These are phyloP conservation scores for Scedosporium minutisporum DNA, from an alignment of 2,329 filamentous ascomycete genomes.

Conservation along the genomic window DNA sequence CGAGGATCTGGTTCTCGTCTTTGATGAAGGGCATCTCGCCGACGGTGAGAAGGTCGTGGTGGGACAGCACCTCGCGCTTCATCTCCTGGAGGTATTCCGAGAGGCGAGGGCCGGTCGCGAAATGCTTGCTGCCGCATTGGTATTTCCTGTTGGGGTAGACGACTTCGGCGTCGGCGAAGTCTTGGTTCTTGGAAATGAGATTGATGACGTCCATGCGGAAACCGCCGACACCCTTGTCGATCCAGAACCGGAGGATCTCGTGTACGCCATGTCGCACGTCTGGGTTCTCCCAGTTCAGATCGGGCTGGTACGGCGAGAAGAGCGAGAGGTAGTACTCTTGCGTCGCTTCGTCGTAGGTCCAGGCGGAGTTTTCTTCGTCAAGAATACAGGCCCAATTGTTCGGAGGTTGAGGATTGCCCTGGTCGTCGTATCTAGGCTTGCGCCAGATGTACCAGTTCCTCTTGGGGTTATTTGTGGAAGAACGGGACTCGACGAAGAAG, in stretches of 20 bases:
- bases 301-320: slow-evolving; percentile 62
- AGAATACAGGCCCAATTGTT: slow-evolving; percentile 41
- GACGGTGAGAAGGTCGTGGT: slow-evolving; percentile 41
- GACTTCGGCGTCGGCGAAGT: slow-evolving; percentile 38
- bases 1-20: slow-evolving; percentile 32
- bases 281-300: slow-evolving; percentile 68
- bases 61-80: slow-evolving; percentile 27
- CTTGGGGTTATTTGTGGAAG: slow-evolving; percentile 51
- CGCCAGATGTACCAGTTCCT: slow-evolving; percentile 59
- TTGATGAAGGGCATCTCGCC: slow-evolving; percentile 39
- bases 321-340: slow-evolving; percentile 54
- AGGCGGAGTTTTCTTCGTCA: slow-evolving; percentile 27
- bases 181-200: slow-evolving; percentile 52
- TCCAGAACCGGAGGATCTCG: slow-evolving; percentile 63
- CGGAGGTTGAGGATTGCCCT: slow-evolving; percentile 50
- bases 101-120: slow-evolving; percentile 42
- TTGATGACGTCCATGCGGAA: slow-evolving; percentile 62
- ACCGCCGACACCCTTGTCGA: slow-evolving; percentile 56
- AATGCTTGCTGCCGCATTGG: slow-evolving; percentile 29
- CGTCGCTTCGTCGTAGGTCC: slow-evolving; percentile 39
- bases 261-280: slow-evolving; percentile 57
- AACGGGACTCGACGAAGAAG: slow-evolving; percentile 37
- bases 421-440: slow-evolving; percentile 41
- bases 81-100: slow-evolving; percentile 38
- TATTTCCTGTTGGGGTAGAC: slow-evolving; percentile 13